These are phyloP conservation scores for Xerocomus spinulosus DNA, from an alignment of 768 basidiomycete genomes.

Conservation along the genomic window DNA sequence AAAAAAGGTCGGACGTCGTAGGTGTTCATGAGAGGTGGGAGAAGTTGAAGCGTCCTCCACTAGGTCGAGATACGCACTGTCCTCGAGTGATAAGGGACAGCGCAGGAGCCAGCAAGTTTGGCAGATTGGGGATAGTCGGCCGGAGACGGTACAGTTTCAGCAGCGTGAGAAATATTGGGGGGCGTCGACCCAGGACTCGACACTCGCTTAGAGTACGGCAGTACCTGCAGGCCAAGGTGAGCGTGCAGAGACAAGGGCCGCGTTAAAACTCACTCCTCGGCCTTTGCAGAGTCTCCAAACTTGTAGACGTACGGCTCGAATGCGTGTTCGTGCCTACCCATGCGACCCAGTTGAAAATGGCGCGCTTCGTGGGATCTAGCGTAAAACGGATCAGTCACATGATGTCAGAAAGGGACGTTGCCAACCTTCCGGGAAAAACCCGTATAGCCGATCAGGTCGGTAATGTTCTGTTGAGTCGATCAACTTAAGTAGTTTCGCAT, in stretches of 20 bases:
- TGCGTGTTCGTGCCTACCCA: constrained; percentile 90
- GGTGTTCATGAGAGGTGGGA: constrained; percentile 88
- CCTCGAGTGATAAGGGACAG: constrained; percentile 82
- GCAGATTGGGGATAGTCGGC: constrained; percentile 48
- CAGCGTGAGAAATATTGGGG: constrained; percentile 74
- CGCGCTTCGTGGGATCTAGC: constrained; percentile 86
- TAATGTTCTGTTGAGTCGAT: constrained; percentile 68
- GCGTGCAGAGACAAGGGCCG: neutral
- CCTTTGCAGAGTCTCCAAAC: constrained; percentile 76
- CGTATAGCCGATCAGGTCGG: constrained; percentile 75
- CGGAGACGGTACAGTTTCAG: constrained; percentile 86
- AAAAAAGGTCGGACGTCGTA: constrained; percentile 77
- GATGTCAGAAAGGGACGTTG: neutral
- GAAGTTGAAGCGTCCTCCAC: constrained; percentile 76
- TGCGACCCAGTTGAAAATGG: constrained; percentile 83
- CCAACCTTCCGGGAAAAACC: constrained; percentile 74
- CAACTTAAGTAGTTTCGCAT: constrained; percentile 73
- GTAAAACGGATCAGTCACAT: neutral
- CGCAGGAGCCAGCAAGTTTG: constrained; percentile 72
- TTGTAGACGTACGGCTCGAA: constrained; percentile 93
- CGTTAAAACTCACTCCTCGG: constrained; percentile 57
- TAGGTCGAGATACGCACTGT: constrained; percentile 77
- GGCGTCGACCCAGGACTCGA: constrained; percentile 58
- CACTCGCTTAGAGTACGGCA: constrained; percentile 84
- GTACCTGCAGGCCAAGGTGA: constrained; percentile 51